Evolutionary conservation across 1,139 yeast genomes (phyloP).

Genomic region (Kazachstania sp.): DNA sequence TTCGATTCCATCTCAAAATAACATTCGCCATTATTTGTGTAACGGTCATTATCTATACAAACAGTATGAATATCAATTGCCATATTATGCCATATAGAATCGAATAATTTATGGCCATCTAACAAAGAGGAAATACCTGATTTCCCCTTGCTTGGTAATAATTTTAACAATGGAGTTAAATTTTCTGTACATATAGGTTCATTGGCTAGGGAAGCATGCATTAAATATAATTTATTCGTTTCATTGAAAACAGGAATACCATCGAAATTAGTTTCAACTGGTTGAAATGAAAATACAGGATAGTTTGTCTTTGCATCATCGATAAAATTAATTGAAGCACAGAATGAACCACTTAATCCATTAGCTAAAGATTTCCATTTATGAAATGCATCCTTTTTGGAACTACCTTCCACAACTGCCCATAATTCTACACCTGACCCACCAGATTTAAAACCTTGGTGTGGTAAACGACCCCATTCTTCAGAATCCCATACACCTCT

Average conservation of each 20-base stretch:
- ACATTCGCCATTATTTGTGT: slow-evolving; percentile 32
- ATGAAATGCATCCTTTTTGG: slow-evolving; percentile 45
- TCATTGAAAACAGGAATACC: slow-evolving; percentile 26
- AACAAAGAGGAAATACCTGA: slow-evolving; percentile 80
- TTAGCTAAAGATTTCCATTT: slow-evolving; percentile 70
- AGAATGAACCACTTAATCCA: slow-evolving; percentile 80
- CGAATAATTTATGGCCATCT: slow-evolving; percentile 91
- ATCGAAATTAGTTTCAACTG: slow-evolving; percentile 17
- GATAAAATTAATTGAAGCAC: slow-evolving; percentile 88
- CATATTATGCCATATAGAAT: slow-evolving; percentile 92
- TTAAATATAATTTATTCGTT: slow-evolving; percentile 38
- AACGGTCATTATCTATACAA: slow-evolving; percentile 32
- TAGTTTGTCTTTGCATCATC: slow-evolving; percentile 71
- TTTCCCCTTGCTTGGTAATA: slow-evolving; percentile 87
- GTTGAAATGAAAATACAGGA: slow-evolving; percentile 47
- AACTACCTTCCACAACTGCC: slow-evolving; percentile 69
- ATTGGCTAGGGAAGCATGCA: slow-evolving; percentile 85
- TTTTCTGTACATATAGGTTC: slow-evolving; percentile 98
- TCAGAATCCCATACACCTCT: slow-evolving; percentile 96
- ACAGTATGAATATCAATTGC: slow-evolving; percentile 67
- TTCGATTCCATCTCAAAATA: slow-evolving; percentile 53
- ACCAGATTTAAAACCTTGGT: slow-evolving; percentile 64
- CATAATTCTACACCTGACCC: slow-evolving; percentile 95
- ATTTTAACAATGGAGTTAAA: slow-evolving; percentile 82
- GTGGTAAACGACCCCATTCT: slow-evolving; percentile 78